phyloP scores from a whole-genome alignment of 352 stramenopile species.

The Pythium oligandrum region DNA sequence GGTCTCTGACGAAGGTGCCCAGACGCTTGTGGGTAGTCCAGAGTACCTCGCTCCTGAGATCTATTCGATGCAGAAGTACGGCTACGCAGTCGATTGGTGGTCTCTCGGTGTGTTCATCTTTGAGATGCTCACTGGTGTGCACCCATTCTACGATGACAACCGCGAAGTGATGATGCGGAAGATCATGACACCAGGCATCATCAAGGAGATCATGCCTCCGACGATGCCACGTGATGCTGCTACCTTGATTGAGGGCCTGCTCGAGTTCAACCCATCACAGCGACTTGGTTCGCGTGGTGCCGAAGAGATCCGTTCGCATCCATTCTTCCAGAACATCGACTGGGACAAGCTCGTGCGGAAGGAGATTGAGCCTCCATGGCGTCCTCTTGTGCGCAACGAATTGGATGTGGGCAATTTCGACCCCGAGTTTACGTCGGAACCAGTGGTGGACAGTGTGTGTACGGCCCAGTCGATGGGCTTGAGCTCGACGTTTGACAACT shows the following conservation, averaged over 20 bases:
- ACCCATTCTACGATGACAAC: conserved; percentile 88
- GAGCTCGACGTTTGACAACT: conserved; percentile 63
- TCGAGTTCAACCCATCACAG: conserved; percentile 69
- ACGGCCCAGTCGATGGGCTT: conserved; percentile 60
- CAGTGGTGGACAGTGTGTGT: conserved; percentile 69
- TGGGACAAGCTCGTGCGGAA: conserved; percentile 75
- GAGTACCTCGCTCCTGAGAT: conserved; percentile 90
- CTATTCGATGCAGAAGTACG: conserved; percentile 65
- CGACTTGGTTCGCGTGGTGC: conserved; percentile 57
- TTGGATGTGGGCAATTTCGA: conserved; percentile 79
- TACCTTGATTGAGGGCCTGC: conserved; percentile 65
- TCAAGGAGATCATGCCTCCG: conserved; percentile 53
- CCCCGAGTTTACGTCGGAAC: conserved; percentile 67
- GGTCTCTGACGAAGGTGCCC: conserved; percentile 58
- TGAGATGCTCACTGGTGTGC: conserved; percentile 87
- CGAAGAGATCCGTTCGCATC: conserved; percentile 70
- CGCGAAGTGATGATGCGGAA: conserved; percentile 84
- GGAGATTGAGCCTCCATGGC: conserved; percentile 58
- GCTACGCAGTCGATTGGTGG: conserved; percentile 91
- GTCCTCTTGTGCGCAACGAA: conserved; percentile 58
- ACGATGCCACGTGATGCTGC: conserved; percentile 65
- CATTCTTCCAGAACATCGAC: conserved; percentile 81
- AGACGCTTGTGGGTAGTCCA: conserved; percentile 74
- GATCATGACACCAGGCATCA: conserved; percentile 73
- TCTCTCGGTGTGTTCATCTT: conserved; percentile 87